A percentile compares a stretch with the other conserved stretches of the same genome.
phyloP scores from a whole-genome alignment of 768 basidiomycete species.

The Dentipellis fragilis region DNA sequence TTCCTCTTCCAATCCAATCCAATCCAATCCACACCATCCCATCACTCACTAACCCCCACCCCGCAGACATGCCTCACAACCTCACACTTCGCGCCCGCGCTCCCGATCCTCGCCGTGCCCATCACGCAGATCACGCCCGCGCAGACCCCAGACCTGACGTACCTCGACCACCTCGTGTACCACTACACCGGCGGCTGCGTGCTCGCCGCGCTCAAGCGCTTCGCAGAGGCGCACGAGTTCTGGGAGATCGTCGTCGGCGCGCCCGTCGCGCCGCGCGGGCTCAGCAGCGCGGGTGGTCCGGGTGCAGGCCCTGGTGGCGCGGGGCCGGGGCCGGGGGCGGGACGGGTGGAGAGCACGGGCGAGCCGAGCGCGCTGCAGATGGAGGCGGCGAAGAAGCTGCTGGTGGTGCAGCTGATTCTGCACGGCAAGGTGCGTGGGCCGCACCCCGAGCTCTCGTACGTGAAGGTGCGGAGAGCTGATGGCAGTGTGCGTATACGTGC shows the following conservation, averaged over 20 bases:
- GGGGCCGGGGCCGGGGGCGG: constrained; percentile 5
- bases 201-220: constrained; percentile 50
- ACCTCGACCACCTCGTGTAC: constrained; percentile 76
- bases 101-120: constrained; percentile 51
- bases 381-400: constrained; percentile 80
- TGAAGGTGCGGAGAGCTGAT: neutral
- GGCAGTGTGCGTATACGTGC: neutral
- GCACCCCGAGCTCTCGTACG: too few relatives aligned
- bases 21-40: neutral
- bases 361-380: constrained; percentile 60
- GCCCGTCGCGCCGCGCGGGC: constrained; percentile 15
- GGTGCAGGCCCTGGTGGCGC: neutral
- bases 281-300: neutral
- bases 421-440: constrained; percentile 60
- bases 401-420: constrained; percentile 68
- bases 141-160: constrained; percentile 50
- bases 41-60: neutral
- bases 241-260: constrained; percentile 69
- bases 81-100: constrained; percentile 41
- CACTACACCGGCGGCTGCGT: constrained; percentile 77
- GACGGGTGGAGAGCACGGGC: constrained; percentile 18
- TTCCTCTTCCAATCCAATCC: neutral
- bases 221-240: constrained; percentile 61
- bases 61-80: constrained; percentile 47
- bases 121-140: constrained; percentile 55